Percentiles rank a stretch among this genome's conserved stretches.
These are phyloP conservation scores for Yarrowia galli DNA, from an alignment of 1,139 yeast genomes.

Conservation along the genomic window DNA sequence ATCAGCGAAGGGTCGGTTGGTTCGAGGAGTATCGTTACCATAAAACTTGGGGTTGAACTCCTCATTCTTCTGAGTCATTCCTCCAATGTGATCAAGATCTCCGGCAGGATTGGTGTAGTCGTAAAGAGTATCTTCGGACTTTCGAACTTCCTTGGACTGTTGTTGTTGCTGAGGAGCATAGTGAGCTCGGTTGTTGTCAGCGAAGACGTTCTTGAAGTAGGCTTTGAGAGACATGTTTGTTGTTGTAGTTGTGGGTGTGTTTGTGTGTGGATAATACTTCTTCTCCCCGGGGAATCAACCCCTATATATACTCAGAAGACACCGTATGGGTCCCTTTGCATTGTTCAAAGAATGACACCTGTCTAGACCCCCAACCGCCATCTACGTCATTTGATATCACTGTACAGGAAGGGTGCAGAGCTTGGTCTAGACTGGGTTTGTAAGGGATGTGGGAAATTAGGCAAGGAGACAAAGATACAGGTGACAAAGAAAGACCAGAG, in stretches of 20 bases:
- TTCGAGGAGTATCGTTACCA: constrained; percentile 24
- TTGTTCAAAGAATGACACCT: neutral
- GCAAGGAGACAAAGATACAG: neutral
- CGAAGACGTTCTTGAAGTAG: constrained; percentile 23
- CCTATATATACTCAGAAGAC: neutral
- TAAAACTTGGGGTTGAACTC: constrained; percentile 36
- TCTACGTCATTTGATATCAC: constrained; percentile 17
- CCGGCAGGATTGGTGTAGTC: constrained; percentile 16
- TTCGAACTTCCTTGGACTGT: neutral
- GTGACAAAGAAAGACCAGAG: neutral
- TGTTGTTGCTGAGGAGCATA: neutral
- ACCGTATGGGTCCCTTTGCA: neutral
- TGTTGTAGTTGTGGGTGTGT: neutral
- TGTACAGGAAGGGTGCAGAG: constrained; percentile 9
- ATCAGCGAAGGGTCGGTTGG: constrained; percentile 20
- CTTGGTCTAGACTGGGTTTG: constrained; percentile 31
- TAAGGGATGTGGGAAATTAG: constrained; percentile 8
- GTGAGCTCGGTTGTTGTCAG: constrained; percentile 16
- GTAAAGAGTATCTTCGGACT: constrained; percentile 11
- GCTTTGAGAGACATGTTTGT: constrained; percentile 20
- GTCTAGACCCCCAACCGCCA: neutral
- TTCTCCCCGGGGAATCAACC: neutral
- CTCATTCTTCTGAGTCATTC: neutral
- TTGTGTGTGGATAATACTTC: neutral
- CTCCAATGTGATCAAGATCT: neutral